A percentile compares a stretch with the other conserved stretches of the same genome.
phyloP scores from a whole-genome alignment of 2,329 filamentous ascomycete genomes.

The Colletotrichum liaoningense region DNA sequence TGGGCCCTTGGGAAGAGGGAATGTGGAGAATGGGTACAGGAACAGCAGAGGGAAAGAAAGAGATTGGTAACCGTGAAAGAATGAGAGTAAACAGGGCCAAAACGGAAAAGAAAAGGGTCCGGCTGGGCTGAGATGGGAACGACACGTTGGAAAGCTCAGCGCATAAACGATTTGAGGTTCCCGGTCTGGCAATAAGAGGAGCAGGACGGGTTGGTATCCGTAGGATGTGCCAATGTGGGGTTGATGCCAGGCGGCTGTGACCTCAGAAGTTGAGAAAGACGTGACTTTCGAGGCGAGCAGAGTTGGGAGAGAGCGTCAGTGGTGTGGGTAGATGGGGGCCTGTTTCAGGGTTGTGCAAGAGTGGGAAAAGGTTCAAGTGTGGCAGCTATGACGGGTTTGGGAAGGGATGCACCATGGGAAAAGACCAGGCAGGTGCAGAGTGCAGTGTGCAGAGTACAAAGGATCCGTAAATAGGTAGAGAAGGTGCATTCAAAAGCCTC shows the following conservation, averaged over 20 bases:
- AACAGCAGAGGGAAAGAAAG: neutral
- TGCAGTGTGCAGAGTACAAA: neutral
- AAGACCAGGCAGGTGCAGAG: conserved; percentile 10
- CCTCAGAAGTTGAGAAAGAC: neutral
- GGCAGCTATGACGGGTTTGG: conserved; percentile 29
- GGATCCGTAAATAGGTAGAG: neutral
- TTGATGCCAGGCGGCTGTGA: neutral
- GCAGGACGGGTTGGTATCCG: no score
- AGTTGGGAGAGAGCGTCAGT: neutral
- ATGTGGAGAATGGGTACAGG: conserved; percentile 6
- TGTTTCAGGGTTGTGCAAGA: conserved; percentile 27
- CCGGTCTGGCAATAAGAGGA: neutral
- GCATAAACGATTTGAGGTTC: neutral
- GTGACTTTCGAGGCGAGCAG: neutral
- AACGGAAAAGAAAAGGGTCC: conserved; percentile 14
- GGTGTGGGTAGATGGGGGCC: conserved; percentile 12
- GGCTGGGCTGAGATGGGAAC: conserved; percentile 9
- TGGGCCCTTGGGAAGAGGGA: conserved; percentile 1
- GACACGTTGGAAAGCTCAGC: neutral
- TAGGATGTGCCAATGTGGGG: neutral
- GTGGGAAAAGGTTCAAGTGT: conserved; percentile 26
- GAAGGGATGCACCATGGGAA: conserved; percentile 25
- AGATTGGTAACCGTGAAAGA: neutral
- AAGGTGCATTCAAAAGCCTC: neutral
- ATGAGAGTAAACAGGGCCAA: neutral